phyloP scores from a whole-genome alignment of 2,329 filamentous ascomycete species.

The Xylariaceae sp. region DNA sequence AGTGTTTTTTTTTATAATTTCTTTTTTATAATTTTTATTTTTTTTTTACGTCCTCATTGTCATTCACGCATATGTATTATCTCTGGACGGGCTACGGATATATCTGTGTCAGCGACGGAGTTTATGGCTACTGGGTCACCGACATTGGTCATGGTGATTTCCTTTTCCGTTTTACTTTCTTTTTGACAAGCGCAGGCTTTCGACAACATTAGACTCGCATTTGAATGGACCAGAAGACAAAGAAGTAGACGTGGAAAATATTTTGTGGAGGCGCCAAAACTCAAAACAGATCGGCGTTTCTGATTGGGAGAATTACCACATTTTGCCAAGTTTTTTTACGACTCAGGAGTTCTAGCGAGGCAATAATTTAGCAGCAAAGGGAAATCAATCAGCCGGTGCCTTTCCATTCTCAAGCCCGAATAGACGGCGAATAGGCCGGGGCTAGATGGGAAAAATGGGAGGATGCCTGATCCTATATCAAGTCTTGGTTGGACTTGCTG shows the following conservation, averaged over 20 bases:
- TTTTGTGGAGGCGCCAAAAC: neutral
- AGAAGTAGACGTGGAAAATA: neutral
- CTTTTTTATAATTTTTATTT: neutral
- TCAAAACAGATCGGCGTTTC: neutral
- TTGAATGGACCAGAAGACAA: neutral
- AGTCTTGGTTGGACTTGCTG: no score
- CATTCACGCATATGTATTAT: slow-evolving; percentile 12
- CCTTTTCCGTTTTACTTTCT: neutral
- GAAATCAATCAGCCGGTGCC: neutral
- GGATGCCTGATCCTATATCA: no score
- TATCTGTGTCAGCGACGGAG: slow-evolving; percentile 25
- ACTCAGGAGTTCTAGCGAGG: neutral
- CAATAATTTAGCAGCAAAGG: neutral
- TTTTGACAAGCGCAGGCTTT: neutral
- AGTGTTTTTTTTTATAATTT: neutral
- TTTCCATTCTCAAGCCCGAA: no score
- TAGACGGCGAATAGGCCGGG: no score
- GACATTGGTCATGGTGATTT: slow-evolving; percentile 2
- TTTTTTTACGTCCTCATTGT: neutral
- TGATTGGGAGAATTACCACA: neutral
- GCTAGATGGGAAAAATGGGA: no score
- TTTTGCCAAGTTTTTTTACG: slow-evolving; percentile 5
- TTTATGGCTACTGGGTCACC: slow-evolving; percentile 18
- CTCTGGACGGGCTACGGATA: slow-evolving; percentile 10
- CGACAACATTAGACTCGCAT: slow-evolving; percentile 1